Evolutionary conservation across 2,329 filamentous ascomycete genomes (phyloP), one percentile per base, ranked within the genome.

Genomic region (Neonectria punicea): DNA sequence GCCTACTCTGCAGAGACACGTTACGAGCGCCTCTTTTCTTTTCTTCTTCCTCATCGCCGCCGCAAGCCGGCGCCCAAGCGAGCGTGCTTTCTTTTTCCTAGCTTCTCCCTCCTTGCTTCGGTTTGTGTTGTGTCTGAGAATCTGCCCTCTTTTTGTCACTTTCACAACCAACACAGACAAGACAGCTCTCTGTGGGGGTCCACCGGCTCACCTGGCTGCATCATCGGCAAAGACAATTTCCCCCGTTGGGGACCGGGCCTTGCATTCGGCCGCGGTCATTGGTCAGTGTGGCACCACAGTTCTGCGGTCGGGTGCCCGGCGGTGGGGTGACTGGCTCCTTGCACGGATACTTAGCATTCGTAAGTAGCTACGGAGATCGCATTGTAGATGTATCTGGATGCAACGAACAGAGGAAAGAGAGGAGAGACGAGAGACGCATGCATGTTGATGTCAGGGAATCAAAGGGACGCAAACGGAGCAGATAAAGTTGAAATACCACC

Each of bases 201-300:
- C 49, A 53, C 53, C 53, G 32, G 50, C 58, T 62, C 49, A 63
- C 58, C 36, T 30, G 28, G 63, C 39, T 61, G 58, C 58, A 41
- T 54, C 58, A 59, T 67, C 55, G 64, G 49, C 44, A 67, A 59
- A 73, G 68, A 70, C 68, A 73, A 73, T 73, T 73, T 73, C 71
- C 68, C 70, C 67, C 43, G 65, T 65, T 70, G 68, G 66, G 59
- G 68, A 59, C 67, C 25, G n/a, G 53, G 69, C 39, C 58, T 50
- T 56, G 46, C 18, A 43, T 59, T n/a, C 8, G 16, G 32, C 10
- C 43, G 13, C 44, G 41, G 20, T 39, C 32, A 73, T 73, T 73
- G 71, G 71, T 13, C 41, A 50, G 43, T 36, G 46, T 30, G 30
- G 39, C 20, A 61, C 46, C 56, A 61, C 49, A 49, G 61, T 68